Evolutionary conservation across 495 filamentous ascomycete species (phyloP).

Genomic region (Aspergillus saccharolyticus): DNA sequence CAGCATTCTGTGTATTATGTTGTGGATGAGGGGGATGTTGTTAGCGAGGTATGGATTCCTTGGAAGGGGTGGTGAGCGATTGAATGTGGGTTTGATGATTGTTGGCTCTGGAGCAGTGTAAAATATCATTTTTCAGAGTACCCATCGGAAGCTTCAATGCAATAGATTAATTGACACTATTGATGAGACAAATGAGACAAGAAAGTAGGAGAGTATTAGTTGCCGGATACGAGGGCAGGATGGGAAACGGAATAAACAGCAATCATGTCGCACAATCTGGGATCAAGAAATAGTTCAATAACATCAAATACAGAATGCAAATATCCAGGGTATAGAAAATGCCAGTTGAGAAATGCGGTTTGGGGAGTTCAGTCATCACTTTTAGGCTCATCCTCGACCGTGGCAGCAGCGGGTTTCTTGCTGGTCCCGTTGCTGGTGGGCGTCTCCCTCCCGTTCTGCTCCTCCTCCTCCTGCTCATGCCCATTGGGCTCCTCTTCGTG

Average conservation of each 20-base stretch:
- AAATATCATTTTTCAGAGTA: too few relatives aligned
- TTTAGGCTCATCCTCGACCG: slow-evolving; percentile 10
- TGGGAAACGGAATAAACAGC: background rate
- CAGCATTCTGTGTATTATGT: too few relatives aligned
- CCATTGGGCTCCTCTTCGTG: slow-evolving; percentile 3
- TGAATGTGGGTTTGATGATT: too few relatives aligned
- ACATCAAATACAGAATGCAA: slow-evolving; percentile 2
- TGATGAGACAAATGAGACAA: too few relatives aligned
- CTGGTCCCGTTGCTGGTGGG: background rate
- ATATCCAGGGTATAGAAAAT: slow-evolving; percentile 10
- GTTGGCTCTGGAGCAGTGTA: too few relatives aligned
- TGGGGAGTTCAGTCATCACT: slow-evolving; percentile 3
- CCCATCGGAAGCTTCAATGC: too few relatives aligned
- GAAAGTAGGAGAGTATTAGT: too few relatives aligned
- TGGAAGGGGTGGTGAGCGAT: too few relatives aligned
- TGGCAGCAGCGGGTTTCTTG: background rate
- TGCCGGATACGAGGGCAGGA: slow-evolving; percentile 16
- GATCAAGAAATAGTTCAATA: background rate
- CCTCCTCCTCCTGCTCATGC: background rate
- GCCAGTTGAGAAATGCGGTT: background rate
- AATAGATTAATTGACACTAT: too few relatives aligned
- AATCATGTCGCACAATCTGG: background rate
- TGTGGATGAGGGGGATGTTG: too few relatives aligned
- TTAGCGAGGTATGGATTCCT: too few relatives aligned
- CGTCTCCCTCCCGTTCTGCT: background rate